Conservation (phyloP, 306 rosid genomes). For the Malus fusca region DNA sequence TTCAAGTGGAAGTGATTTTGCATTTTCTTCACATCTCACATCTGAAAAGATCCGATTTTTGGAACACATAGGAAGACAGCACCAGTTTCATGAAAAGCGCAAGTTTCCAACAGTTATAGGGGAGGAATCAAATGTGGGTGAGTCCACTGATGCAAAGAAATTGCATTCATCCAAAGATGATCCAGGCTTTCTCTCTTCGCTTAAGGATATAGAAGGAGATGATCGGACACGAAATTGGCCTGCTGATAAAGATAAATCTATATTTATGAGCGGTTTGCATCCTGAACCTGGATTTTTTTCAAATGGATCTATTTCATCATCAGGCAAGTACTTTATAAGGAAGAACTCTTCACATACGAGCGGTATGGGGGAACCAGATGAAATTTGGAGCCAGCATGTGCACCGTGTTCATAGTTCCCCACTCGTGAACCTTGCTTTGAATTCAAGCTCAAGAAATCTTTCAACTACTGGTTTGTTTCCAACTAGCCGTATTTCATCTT, state of each 20-base stretch:
- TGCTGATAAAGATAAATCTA: slow-evolving; percentile 19
- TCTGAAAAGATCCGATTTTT: slow-evolving; percentile 28
- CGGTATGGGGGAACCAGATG: slow-evolving; percentile 33
- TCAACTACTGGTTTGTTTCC: slow-evolving; percentile 19
- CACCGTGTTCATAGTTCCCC: slow-evolving; percentile 25
- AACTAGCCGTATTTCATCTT: slow-evolving; percentile 25
- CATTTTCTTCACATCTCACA: slow-evolving; percentile 30
- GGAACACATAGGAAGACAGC: slow-evolving; percentile 34
- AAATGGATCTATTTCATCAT: slow-evolving; percentile 19
- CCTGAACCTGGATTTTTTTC: slow-evolving; percentile 40
- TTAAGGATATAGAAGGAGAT: slow-evolving; percentile 20
- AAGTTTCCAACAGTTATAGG: slow-evolving; percentile 27
- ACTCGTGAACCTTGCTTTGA: slow-evolving; percentile 20
- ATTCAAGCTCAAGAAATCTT: slow-evolving; percentile 22
- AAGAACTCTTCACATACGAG: slow-evolving; percentile 36
- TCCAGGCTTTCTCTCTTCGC: slow-evolving; percentile 10
- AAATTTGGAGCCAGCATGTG: slow-evolving; percentile 24
- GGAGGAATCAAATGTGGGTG: slow-evolving; percentile 23
- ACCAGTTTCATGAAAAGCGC: slow-evolving; percentile 34
- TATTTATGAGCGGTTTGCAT: slow-evolving; percentile 26
- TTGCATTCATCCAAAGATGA: slow-evolving; percentile 16
- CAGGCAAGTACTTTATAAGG: slow-evolving; percentile 26
- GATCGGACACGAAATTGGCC: slow-evolving; percentile 5
- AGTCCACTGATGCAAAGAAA: slow-evolving; percentile 12
- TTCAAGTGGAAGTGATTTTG: slow-evolving; percentile 23